Evolutionary conservation across 306 rosid genomes (phyloP).

Genomic region (Dalbergia cochinchinensis): DNA sequence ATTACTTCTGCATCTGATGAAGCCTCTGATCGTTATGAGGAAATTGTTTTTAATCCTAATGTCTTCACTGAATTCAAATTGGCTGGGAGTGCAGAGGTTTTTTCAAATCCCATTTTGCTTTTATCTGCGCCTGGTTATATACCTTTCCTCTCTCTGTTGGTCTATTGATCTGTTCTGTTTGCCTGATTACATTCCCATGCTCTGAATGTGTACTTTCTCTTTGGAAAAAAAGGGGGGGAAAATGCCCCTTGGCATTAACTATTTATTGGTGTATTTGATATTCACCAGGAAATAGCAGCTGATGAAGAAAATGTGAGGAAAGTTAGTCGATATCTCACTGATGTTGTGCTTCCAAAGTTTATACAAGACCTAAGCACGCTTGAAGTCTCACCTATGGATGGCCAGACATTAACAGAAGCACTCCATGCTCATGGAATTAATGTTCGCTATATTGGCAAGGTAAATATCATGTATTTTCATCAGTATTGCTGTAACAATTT

Average conservation of each 20-base stretch:
- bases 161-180: conserved; percentile 2
- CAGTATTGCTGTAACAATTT: conserved; percentile 27
- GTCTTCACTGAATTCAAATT: conserved; percentile 93
- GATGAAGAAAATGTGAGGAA: conserved; percentile 90
- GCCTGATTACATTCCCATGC: neutral
- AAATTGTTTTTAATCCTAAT: conserved; percentile 87
- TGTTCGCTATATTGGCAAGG: conserved; percentile 96
- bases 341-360: conserved; percentile 92
- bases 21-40: conserved; percentile 53
- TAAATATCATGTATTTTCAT: conserved; percentile 49
- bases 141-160: neutral
- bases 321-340: conserved; percentile 78
- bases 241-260: conserved; percentile 21
- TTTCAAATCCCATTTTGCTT: conserved; percentile 10
- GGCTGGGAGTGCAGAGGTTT: conserved; percentile 81
- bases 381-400: conserved; percentile 99
- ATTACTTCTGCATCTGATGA: conserved; percentile 48
- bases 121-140: neutral
- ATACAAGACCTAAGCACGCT: conserved; percentile 96
- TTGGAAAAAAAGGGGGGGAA: neutral
- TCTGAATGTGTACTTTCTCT: neutral
- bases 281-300: conserved; percentile 80
- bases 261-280: conserved; percentile 34
- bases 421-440: conserved; percentile 98
- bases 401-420: conserved; percentile 96